Evolutionary conservation across 2,329 filamentous ascomycete species (phyloP).

Genomic region (Raffaelea arxii): DNA sequence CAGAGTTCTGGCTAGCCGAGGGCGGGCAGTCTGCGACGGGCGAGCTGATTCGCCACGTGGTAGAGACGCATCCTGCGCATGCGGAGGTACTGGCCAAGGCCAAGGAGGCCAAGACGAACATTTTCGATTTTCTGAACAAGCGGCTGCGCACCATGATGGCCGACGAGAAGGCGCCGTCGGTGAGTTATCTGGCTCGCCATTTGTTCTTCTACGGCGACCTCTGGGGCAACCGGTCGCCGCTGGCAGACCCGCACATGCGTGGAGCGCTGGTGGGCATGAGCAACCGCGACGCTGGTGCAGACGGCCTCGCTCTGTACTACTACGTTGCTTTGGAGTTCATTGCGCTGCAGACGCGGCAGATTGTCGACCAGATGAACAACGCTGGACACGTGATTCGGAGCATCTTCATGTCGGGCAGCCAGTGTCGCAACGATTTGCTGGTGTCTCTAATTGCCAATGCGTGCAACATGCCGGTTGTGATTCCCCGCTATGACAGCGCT

Average conservation of each 20-base stretch:
- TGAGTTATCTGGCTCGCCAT: slow-evolving; percentile 82
- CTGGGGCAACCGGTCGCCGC: slow-evolving; percentile 90
- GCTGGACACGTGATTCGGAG: slow-evolving; percentile 78
- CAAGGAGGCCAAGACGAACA: slow-evolving; percentile 76
- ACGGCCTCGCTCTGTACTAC: slow-evolving; percentile 84
- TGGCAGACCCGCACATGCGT: slow-evolving; percentile 89
- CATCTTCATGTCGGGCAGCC: slow-evolving; percentile 98
- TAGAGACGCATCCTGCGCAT: slow-evolving; percentile 90
- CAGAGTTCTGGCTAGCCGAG: slow-evolving; percentile 93
- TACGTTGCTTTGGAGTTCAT: slow-evolving; percentile 98
- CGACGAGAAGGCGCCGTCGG: slow-evolving; percentile 58
- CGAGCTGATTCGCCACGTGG: slow-evolving; percentile 84
- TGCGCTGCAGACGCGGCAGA: slow-evolving; percentile 90
- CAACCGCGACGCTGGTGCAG: slow-evolving; percentile 68
- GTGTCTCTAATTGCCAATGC: slow-evolving; percentile 87
- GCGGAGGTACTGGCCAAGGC: slow-evolving; percentile 62
- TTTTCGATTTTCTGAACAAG: slow-evolving; percentile 90
- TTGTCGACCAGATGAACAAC: slow-evolving; percentile 87
- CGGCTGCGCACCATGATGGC: slow-evolving; percentile 70
- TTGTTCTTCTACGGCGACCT: slow-evolving; percentile 98
- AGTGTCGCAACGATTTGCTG: slow-evolving; percentile 90
- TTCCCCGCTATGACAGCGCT: slow-evolving; percentile 87
- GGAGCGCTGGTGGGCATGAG: slow-evolving; percentile 80
- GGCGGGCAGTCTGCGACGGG: slow-evolving; percentile 95
- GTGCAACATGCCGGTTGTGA: slow-evolving; percentile 85